phyloP scores from a whole-genome alignment of 805 yeast genomes.

The Cyberlindnera amylophila region DNA sequence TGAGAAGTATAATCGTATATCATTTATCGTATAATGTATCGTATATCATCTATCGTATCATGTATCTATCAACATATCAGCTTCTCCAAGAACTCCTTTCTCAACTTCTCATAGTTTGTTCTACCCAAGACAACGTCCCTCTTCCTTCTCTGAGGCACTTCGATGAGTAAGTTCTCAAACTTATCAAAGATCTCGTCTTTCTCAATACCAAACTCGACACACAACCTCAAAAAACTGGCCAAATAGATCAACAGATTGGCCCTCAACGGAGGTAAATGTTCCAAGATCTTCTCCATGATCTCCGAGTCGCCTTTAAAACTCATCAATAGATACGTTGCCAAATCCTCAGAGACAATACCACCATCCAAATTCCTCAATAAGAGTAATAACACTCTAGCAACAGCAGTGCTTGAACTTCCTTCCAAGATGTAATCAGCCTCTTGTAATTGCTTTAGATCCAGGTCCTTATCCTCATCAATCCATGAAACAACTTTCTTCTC shows the following conservation, averaged over 20 bases:
- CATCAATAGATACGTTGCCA: constrained; percentile 24
- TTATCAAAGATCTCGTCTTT: constrained; percentile 20
- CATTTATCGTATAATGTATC: too few species aligned
- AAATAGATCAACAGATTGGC: constrained; percentile 40
- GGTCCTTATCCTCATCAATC: constrained; percentile 23
- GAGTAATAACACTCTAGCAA: constrained; percentile 27
- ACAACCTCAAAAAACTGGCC: constrained; percentile 35
- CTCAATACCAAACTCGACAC: constrained; percentile 26
- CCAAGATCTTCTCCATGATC: constrained; percentile 33
- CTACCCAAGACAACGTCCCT: constrained; percentile 25
- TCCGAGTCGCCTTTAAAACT: constrained; percentile 26
- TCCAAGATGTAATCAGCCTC: constrained; percentile 17
- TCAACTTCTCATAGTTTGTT: constrained; percentile 28
- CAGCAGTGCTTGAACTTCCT: constrained; percentile 25
- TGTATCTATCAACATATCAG: constrained; percentile 24
- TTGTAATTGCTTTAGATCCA: constrained; percentile 15
- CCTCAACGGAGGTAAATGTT: constrained; percentile 37
- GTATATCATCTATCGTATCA: too few species aligned
- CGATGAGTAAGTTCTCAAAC: constrained; percentile 32
- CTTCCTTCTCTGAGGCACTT: constrained; percentile 29
- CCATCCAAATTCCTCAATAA: constrained; percentile 36
- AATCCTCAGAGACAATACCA: constrained; percentile 37
- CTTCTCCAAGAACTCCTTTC: constrained; percentile 30
- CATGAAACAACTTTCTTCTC: constrained; percentile 21
- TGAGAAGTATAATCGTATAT: too few species aligned